Base-by-base conservation (phyloP, 176 grass and related monocot genomes). In the Chrysopogon serrulatus region DNA sequence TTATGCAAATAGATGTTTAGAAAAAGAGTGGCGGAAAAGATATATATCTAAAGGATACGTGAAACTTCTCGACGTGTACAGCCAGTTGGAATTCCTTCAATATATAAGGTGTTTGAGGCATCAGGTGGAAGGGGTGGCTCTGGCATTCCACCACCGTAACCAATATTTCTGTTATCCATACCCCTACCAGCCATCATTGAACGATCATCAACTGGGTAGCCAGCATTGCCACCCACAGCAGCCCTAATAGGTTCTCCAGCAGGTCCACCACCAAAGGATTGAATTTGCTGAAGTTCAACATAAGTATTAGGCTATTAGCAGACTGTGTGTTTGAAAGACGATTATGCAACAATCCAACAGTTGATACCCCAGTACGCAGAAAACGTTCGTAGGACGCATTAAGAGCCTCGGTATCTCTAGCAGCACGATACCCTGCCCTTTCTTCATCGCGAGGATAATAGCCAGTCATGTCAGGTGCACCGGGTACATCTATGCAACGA, bases 371-470 rank as follows among this genome's bases (percentile, higher is more conserved):
- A 74, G 88, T 95, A 27, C 93, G 93, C 33, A 95, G 86, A 79
- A 90, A 95, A 47, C 82, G 90, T 62, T 95, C 93, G 54, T 95
- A 95, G 26, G 93, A 90, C 32, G 90, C 90, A 17, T 82, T 89
- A 83, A 95, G 85, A 67, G 90, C 75, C 24, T 88, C 90, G 2
- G 78, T 86, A 42, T 95, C 93, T 81, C 87, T 92, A 59, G 74
- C 80, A 68, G 72, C 43, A 85, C 78, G 90, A 83, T 80, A 84
- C 17, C 74, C 90, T 73, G 79, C 71, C 79, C 93, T 90, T 63
- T 95, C 93, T 77, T 95, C 93, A 53, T 92, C 93, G 32, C 82
- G 93, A 53, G 90, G 74, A 76, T 95, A 92, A 90, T 92, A 95
- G 49, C 90, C 90, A 43, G 88, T 53, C 85, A 92, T 83, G 48